These are phyloP conservation scores for Colletotrichum somersetense DNA, from an alignment of 2,329 filamentous ascomycete genomes.

Conservation along the genomic window DNA sequence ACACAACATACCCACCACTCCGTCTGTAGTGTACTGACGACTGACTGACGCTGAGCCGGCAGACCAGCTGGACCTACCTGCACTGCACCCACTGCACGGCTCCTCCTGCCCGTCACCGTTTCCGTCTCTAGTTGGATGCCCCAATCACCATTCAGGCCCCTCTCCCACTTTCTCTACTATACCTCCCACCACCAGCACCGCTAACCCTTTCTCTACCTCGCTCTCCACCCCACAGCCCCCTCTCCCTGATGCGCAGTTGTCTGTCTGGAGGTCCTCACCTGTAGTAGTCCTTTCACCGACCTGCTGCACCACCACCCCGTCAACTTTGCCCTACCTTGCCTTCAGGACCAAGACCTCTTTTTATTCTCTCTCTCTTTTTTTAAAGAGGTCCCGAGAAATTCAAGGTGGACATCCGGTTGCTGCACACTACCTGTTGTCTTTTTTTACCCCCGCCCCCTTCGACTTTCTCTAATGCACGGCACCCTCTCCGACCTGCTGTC, in stretches of 20 bases:
- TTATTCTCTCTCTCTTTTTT: not conserved
- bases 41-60: not conserved
- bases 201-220: not conserved
- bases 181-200: not conserved
- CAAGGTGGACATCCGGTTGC: slow-evolving; percentile 1
- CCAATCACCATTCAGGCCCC: slow-evolving; percentile 20
- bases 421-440: slow-evolving; percentile 25
- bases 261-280: slow-evolving; percentile 34
- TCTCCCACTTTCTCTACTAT: slow-evolving; percentile 18
- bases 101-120: slow-evolving; percentile 1
- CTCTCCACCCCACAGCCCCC: slow-evolving; percentile 36
- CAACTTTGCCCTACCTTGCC: slow-evolving; percentile 32
- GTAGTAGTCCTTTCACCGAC: slow-evolving; percentile 32
- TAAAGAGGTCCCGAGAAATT: not conserved
- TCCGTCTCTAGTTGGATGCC: slow-evolving; percentile 14
- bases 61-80: slow-evolving; percentile 3
- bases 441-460: no score
- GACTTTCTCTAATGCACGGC: slow-evolving; percentile 27
- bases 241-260: slow-evolving; percentile 11
- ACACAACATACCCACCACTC: not conserved
- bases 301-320: slow-evolving; percentile 16
- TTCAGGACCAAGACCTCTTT: slow-evolving; percentile 5
- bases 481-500: slow-evolving; percentile 26
- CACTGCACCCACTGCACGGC: slow-evolving; percentile 2
- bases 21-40: no score